Evolutionary conservation across 192 early-diverging fungal species (phyloP).

Genomic region (Backusella luteola): DNA sequence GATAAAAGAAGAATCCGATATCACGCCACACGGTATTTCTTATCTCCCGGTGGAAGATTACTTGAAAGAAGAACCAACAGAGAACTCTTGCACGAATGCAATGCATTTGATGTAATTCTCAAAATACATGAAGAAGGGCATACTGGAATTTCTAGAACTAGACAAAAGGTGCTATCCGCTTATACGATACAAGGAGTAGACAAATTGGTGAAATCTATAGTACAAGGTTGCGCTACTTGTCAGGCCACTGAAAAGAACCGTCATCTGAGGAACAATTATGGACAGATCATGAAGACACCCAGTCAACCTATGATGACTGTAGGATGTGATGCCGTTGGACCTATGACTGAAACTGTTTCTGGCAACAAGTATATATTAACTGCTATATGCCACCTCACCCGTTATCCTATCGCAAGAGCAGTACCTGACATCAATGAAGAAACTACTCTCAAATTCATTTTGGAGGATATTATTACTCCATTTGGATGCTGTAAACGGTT

Average conservation of each 20-base stretch:
- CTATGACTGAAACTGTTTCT: not conserved
- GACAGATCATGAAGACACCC: not conserved
- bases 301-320: not conserved
- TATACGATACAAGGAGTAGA: not conserved
- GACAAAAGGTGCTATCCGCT: not conserved
- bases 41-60: not conserved
- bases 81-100: not conserved
- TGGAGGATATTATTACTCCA: not conserved
- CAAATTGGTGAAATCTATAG: not conserved
- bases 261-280: not conserved
- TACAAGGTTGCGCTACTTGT: not conserved
- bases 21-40: not conserved
- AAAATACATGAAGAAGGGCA: not conserved
- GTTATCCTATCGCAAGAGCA: conserved; percentile 18
- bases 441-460: not conserved
- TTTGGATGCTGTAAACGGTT: conserved; percentile 13
- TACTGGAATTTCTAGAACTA: not conserved
- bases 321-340: conserved; percentile 8
- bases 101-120: not conserved
- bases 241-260: not conserved
- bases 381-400: conserved; percentile 24
- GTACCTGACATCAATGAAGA: conserved; percentile 3
- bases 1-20: not conserved
- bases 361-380: conserved; percentile 30
- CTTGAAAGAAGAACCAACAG: not conserved